Evolutionary conservation across 1,284 basidiomycete species (phyloP), one percentile per base, ranked within the genome.

Genomic region (Sporisorium graminicola): DNA sequence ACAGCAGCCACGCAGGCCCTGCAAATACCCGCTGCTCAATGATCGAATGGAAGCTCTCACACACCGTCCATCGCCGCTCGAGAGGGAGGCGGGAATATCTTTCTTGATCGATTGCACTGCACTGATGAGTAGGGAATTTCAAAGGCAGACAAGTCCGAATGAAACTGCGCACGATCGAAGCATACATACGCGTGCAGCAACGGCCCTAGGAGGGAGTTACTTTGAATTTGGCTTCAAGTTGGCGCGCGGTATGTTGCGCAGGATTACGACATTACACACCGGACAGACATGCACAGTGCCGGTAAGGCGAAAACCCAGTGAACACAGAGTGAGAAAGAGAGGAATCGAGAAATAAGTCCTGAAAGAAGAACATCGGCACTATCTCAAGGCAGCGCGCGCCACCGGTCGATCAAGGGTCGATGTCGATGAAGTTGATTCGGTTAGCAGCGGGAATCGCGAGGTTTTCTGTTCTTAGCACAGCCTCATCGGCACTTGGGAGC

Each of bases 231-330:
- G n/a, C n/a, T n/a, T n/a, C n/a, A n/a, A n/a, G n/a, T n/a, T n/a
- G n/a, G n/a, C n/a, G n/a, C n/a, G n/a, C n/a, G n/a, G n/a, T n/a
- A n/a, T n/a, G n/a, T n/a, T n/a, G 46, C 24, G 47, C 47, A 29
- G 22, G 47, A 49, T 49, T 49, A 49, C 47, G 47, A 49, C 47
- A 49, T 27, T 50, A 9, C 47, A 20, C 47, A n/a, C 27, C 40
- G n/a, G 40, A 43, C 40, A 10, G 40, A 43, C 40, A 40, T n/a
- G n/a, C 5, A 16, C 37, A 40, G 18, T 5, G 18, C 6, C 8
- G 35, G 35, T 37, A 40, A 40, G 37, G 37, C 16, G 18, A 40
- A 40, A 31, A 31, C 10, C n/a, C n/a, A n/a, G n/a, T n/a, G n/a
- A n/a, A n/a, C n/a, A n/a, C n/a, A n/a, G n/a, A n/a, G n/a, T n/a